phyloP scores from a whole-genome alignment of 257 asterid genomes.

The Cordia subcordata region DNA sequence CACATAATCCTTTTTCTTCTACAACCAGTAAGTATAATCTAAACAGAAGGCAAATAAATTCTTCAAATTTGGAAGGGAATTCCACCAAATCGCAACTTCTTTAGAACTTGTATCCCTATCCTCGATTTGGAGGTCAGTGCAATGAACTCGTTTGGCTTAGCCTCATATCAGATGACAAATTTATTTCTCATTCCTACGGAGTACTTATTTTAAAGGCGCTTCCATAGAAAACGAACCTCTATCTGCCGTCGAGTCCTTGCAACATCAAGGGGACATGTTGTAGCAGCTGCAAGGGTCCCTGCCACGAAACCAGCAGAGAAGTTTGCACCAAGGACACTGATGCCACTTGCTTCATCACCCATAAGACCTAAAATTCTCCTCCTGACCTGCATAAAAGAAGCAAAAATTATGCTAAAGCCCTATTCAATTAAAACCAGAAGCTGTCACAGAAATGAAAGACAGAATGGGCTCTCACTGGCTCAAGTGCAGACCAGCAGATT shows the following conservation, averaged over 20 bases:
- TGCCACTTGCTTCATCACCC: conserved; percentile 44
- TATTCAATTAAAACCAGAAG: not conserved
- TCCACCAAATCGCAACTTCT: no score
- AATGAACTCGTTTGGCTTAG: not conserved
- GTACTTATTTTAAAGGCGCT: not conserved
- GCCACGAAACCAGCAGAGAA: conserved; percentile 73
- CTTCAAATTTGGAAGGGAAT: not conserved
- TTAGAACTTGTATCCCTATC: no score
- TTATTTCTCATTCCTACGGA: not conserved
- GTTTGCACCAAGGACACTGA: conserved; percentile 61
- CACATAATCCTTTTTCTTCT: no score
- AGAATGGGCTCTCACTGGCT: conserved; percentile 54
- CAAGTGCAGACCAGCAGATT: conserved; percentile 84
- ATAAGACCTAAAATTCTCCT: conserved; percentile 51
- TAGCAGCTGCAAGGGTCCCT: conserved; percentile 80
- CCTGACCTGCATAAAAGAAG: conserved; percentile 47
- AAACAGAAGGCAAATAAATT: not conserved
- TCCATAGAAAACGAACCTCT: conserved; percentile 44
- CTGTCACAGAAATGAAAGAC: not conserved
- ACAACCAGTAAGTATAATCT: no score
- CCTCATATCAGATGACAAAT: not conserved
- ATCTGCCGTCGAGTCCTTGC: conserved; percentile 81
- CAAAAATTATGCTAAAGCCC: not conserved
- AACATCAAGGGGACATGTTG: conserved; percentile 80
- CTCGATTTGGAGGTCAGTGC: no score